A percentile compares a stretch with the other conserved stretches of the same genome.
Evolutionary conservation across 192 early-diverging fungal genomes (phyloP).

Genomic region (Coemansia sp.): DNA sequence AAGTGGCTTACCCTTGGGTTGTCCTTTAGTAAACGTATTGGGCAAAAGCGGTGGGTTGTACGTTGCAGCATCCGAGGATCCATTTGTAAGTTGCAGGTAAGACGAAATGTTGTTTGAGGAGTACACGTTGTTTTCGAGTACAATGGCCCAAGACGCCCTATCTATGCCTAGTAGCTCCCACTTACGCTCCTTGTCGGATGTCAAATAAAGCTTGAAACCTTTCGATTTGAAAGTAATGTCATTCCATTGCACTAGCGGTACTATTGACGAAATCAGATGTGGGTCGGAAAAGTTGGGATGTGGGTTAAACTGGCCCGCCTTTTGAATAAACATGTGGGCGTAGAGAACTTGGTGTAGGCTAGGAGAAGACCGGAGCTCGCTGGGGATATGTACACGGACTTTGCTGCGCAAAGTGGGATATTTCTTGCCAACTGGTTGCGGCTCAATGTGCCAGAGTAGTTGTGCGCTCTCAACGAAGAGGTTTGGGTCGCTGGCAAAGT

Average conservation of each 20-base stretch:
- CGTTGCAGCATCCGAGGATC: background rate
- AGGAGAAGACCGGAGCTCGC: background rate
- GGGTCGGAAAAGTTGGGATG: conserved; percentile 19
- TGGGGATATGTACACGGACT: background rate
- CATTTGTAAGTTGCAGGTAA: background rate
- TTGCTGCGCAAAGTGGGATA: conserved; percentile 6
- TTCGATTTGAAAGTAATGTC: background rate
- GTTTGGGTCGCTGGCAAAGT: background rate
- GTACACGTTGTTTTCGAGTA: no score
- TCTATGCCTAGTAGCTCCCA: background rate
- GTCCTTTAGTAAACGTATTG: background rate
- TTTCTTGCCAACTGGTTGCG: background rate
- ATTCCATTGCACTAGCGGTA: background rate
- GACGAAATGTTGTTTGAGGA: background rate
- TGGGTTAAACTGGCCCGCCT: background rate
- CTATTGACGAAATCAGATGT: background rate
- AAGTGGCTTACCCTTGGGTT: no score
- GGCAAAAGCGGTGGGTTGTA: conserved; percentile 11
- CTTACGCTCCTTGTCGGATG: background rate
- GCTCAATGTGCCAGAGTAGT: no score
- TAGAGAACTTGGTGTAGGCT: background rate
- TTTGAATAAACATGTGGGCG: conserved; percentile 17
- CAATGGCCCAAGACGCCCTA: no score
- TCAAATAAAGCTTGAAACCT: no score
- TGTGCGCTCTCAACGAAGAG: conserved; percentile 6